These are phyloP conservation scores for Achlya hypogyna DNA, from an alignment of 352 stramenopile genomes.

Conservation along the genomic window DNA sequence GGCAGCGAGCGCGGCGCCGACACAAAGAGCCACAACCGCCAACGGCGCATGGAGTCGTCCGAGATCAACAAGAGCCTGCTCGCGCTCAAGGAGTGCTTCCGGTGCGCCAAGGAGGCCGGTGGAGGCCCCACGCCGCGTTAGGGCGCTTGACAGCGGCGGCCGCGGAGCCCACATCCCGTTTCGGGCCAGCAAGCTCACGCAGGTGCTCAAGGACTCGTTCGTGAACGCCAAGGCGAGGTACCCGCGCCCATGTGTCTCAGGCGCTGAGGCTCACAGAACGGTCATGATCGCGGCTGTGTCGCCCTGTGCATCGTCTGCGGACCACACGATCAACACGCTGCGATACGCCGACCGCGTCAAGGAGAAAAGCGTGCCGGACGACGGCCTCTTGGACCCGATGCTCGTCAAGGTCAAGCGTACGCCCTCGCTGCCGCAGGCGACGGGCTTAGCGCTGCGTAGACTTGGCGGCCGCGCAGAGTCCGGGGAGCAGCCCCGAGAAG, in stretches of 20 bases:
- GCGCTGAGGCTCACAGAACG: constrained; percentile 38
- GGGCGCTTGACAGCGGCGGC: constrained; percentile 86
- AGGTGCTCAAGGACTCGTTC: constrained; percentile 98
- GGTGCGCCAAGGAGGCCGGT: constrained; percentile 28
- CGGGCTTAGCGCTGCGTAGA: neutral
- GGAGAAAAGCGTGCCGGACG: constrained; percentile 81
- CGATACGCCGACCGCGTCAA: constrained; percentile 97
- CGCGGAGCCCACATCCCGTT: constrained; percentile 90
- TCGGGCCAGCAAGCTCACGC: constrained; percentile 93
- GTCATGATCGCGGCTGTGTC: constrained; percentile 96
- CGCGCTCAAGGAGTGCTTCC: constrained; percentile 95
- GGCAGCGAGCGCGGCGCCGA: constrained; percentile 94
- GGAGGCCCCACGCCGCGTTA: constrained; percentile 16
- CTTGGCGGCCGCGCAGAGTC: neutral
- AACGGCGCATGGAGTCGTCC: constrained; percentile 91
- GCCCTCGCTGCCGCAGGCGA: neutral
- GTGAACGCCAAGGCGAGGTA: constrained; percentile 87
- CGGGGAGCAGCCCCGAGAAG: constrained; percentile 10
- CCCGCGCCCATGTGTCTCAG: neutral
- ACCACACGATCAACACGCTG: constrained; percentile 97
- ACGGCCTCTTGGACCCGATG: constrained; percentile 46
- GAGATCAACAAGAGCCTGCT: constrained; percentile 98
- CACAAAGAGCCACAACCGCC: constrained; percentile 88
- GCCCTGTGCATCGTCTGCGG: constrained; percentile 86
- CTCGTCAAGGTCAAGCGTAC: constrained; percentile 14